These are phyloP conservation scores for Globisporangium echinulatum DNA, from an alignment of 352 stramenopile species.

Conservation along the genomic window DNA sequence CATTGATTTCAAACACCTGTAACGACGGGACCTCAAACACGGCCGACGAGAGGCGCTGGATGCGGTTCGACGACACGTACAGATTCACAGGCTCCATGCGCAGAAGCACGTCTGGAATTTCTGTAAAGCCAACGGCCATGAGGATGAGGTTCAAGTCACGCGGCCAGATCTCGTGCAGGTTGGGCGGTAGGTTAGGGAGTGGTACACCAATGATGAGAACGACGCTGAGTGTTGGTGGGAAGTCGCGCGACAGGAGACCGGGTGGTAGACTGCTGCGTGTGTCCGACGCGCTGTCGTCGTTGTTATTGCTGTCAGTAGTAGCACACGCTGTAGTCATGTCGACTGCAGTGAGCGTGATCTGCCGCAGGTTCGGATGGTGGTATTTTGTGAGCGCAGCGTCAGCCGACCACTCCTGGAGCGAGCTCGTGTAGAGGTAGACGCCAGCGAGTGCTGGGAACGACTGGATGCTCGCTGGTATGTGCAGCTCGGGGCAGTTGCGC, in stretches of 20 bases:
- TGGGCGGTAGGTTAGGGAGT: slow-evolving; percentile 20
- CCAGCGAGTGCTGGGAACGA: neutral
- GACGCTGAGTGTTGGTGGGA: slow-evolving; percentile 20
- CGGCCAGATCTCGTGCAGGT: slow-evolving; percentile 31
- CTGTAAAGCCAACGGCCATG: slow-evolving; percentile 12
- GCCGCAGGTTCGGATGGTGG: slow-evolving; percentile 1
- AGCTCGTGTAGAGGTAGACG: neutral
- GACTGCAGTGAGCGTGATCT: neutral
- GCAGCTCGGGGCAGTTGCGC: neutral
- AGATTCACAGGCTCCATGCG: slow-evolving; percentile 7
- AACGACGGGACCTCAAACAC: neutral
- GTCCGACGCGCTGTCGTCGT: neutral
- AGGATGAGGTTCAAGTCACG: slow-evolving; percentile 15
- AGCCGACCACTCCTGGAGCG: slow-evolving; percentile 1
- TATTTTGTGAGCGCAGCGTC: neutral
- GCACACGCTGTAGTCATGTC: slow-evolving; percentile 1
- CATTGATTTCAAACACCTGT: neutral
- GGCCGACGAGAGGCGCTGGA: neutral
- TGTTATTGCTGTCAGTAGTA: neutral
- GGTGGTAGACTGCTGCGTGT: slow-evolving; percentile 1
- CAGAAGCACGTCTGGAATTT: slow-evolving; percentile 17
- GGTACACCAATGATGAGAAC: slow-evolving; percentile 31
- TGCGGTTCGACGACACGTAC: neutral
- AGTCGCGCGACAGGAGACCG: slow-evolving; percentile 21
- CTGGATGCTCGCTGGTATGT: neutral